A percentile compares a stretch with the other conserved stretches of the same genome.
Conservation (phyloP, 305 asterid genomes). For the Solanum chacoense region DNA sequence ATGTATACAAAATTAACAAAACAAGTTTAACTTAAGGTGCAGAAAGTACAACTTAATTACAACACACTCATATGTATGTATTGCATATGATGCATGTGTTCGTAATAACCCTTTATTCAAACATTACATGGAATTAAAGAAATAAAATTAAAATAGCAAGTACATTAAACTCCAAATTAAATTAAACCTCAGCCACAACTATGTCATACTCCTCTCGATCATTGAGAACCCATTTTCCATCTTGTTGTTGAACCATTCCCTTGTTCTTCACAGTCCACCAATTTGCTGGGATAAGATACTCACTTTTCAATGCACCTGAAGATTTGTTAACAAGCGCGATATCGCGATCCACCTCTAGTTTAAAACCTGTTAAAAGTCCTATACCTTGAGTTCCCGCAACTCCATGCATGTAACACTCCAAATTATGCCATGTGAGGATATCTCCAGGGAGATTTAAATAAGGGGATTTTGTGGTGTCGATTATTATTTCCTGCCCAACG, state of each 20-base stretch:
- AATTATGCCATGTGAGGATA: conserved; percentile 21
- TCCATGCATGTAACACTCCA: conserved; percentile 43
- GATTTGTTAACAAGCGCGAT: conserved; percentile 29
- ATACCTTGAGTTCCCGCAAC: conserved; percentile 23
- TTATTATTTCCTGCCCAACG: conserved; percentile 13
- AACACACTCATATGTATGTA: not conserved
- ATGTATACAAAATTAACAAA: not conserved
- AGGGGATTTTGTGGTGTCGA: conserved; percentile 18
- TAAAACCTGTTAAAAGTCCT: conserved; percentile 5
- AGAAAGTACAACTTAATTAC: not conserved
- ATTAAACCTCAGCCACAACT: not conserved
- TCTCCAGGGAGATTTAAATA: conserved; percentile 17
- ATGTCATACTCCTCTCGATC: conserved; percentile 7
- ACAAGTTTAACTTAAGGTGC: not conserved
- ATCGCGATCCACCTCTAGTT: conserved; percentile 18
- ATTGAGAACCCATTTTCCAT: conserved; percentile 34
- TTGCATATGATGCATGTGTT: not conserved
- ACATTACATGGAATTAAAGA: not conserved
- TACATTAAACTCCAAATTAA: not conserved
- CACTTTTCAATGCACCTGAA: conserved; percentile 15
- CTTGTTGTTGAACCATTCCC: conserved; percentile 43
- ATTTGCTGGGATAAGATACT: conserved; percentile 17
- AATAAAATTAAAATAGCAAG: not conserved
- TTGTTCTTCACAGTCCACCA: conserved; percentile 24
- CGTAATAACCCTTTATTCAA: not conserved